A percentile compares a stretch with the other conserved stretches of the same genome.
These are phyloP conservation scores for Kurtzmaniella quercitrusa DNA, from an alignment of 1,139 yeast species.

Conservation along the genomic window DNA sequence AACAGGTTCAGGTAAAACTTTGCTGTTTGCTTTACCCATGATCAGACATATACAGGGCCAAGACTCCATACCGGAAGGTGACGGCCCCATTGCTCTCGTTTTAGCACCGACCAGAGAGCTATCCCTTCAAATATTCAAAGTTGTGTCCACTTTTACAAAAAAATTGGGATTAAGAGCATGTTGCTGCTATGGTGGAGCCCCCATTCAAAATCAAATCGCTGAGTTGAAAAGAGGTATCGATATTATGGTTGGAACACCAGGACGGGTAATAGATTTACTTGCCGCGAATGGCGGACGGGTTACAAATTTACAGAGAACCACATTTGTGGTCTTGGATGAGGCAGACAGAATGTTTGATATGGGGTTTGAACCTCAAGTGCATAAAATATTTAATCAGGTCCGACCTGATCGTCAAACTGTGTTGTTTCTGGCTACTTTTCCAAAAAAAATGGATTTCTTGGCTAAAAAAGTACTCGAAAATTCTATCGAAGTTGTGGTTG, in stretches of 20 bases:
- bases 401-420: conserved; percentile 93
- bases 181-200: conserved; percentile 95
- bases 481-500: conserved; percentile 78
- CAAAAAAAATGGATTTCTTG: conserved; percentile 69
- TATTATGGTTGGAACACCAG: conserved; percentile 91
- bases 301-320: conserved; percentile 62
- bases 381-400: conserved; percentile 69
- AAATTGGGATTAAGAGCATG: conserved; percentile 46
- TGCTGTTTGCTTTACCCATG: conserved; percentile 82
- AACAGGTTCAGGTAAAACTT: conserved; percentile 95
- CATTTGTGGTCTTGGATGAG: conserved; percentile 87
- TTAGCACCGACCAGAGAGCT: conserved; percentile 93
- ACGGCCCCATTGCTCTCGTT: conserved; percentile 78
- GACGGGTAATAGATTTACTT: conserved; percentile 83
- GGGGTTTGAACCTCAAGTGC: conserved; percentile 97
- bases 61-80: conserved; percentile 38
- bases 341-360: conserved; percentile 96
- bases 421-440: conserved; percentile 91
- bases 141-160: conserved; percentile 56
- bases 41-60: conserved; percentile 79
- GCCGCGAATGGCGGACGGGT: conserved; percentile 83
- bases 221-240: conserved; percentile 77
- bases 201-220: conserved; percentile 77
- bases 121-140: conserved; percentile 78
- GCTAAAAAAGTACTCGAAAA: conserved; percentile 59